Evolutionary conservation across 108 stramenopile species (phyloP).

Genomic region (Cyclotella cryptica): DNA sequence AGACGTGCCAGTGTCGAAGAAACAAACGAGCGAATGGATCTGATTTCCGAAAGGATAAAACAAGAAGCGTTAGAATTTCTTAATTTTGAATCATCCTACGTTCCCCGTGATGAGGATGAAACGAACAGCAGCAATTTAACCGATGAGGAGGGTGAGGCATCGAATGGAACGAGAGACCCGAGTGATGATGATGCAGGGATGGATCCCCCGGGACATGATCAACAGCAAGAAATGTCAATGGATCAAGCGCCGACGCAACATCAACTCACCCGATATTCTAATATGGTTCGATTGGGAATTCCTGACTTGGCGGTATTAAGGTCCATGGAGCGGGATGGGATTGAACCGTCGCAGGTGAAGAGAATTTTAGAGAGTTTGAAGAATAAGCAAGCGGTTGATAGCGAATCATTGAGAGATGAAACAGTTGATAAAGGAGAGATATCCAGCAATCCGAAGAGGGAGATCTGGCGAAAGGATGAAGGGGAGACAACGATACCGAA

Average conservation of each 20-base stretch:
- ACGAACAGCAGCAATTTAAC: not conserved
- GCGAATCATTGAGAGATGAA: not conserved
- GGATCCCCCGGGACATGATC: not conserved
- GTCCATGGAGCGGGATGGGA: constrained; percentile 53
- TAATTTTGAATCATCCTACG: constrained; percentile 6
- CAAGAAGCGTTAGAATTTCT: constrained; percentile 35
- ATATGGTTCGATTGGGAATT: constrained; percentile 50
- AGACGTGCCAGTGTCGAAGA: not conserved
- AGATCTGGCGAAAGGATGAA: not conserved
- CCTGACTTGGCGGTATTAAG: constrained; percentile 44
- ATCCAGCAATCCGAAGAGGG: not conserved
- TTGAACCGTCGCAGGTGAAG: not conserved
- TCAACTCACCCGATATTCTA: constrained; percentile 42
- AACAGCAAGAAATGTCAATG: no score
- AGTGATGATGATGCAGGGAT: constrained; percentile 6
- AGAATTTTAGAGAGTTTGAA: constrained; percentile 17
- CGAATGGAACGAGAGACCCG: not conserved
- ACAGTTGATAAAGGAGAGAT: not conserved
- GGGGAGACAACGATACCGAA: not conserved
- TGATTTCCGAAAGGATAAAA: constrained; percentile 25
- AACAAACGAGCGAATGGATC: constrained; percentile 18
- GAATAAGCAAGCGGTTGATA: not conserved
- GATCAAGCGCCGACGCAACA: constrained; percentile 21
- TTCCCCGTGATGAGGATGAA: not conserved
- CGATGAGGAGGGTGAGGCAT: not conserved